A percentile compares a stretch with the other conserved stretches of the same genome.
Conservation (phyloP, 2,329 filamentous ascomycete species). For the Fusarium protoensiforme region DNA sequence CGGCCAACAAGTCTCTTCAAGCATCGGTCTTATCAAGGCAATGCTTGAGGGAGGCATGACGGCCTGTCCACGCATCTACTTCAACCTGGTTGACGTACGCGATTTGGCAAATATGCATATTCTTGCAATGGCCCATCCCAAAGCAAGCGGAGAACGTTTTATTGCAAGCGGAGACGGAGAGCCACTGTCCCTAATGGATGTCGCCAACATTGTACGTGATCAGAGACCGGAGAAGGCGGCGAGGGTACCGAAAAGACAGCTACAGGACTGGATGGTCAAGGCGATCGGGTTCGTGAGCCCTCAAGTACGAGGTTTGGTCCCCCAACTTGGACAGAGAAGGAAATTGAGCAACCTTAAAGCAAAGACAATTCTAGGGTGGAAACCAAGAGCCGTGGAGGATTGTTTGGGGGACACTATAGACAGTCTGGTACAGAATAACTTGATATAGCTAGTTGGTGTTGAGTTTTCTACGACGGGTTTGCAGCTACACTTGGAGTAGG, state of each 20-base stretch:
- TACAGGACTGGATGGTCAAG: neutral
- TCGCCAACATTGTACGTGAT: neutral
- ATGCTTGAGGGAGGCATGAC: neutral
- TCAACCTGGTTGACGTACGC: constrained; percentile 2
- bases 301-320: neutral
- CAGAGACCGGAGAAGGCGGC: neutral
- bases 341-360: neutral
- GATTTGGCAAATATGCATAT: constrained; percentile 2
- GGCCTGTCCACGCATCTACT: constrained; percentile 1
- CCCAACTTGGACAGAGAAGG: neutral
- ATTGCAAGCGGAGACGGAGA: neutral
- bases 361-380: neutral
- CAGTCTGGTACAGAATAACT: neutral
- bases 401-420: neutral
- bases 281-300: neutral
- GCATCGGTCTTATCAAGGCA: constrained; percentile 1
- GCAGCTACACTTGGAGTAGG: neutral
- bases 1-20: neutral
- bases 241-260: neutral
- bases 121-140: neutral
- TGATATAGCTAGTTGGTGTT: neutral
- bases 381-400: neutral
- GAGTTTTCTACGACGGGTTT: neutral
- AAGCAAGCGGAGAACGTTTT: neutral
- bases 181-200: neutral